Evolutionary conservation across 306 rosid genomes (phyloP), one percentile per base, ranked within the genome.

Genomic region (Vachellia collinsii): DNA sequence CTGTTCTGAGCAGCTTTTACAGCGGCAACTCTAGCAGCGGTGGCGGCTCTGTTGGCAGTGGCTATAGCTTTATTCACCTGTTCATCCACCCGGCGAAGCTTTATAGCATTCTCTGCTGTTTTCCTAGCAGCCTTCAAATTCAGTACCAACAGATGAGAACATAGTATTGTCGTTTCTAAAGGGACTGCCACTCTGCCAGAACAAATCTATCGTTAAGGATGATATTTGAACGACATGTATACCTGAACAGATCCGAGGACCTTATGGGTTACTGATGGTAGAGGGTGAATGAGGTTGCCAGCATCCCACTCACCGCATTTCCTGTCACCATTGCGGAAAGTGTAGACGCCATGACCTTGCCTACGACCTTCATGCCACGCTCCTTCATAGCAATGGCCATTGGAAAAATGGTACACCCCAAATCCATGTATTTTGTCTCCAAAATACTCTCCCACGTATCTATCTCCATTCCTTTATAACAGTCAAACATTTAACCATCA

Each of bases 21-120:
- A 8, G 98, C 98, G 11, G 97, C 97, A 80, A 94, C 98, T 88
- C 97, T 90, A 36, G 97, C 97, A 62, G 97, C 98, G 37, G 91
- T 88, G 72, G 98, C 97, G 2, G 97, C 98, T 65, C 91, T 89
- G 73, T 94, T 92, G 25, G 98, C 92, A 10, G 92, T 92, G 47
- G 78, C 78, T 4, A 89, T 92, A 62, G 95, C 91, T 85, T 88
- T 90, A 88, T 91, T 90, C 70, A 91, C 93, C 7, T 85, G 88
- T 0, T 88, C 94, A 20, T 94, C 97, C 50, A 90, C 91, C 38
- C 89, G 79, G 36, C 42, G 73, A 76, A 89, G 88, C 43, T 88
- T 91, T 44, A 90, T 77, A 4, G 94, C 95, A 75, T 87, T 86
- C 86, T 84, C 88, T 9, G 94, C 94, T 8, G 94, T 84, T 84